A percentile compares a stretch with the other conserved stretches of the same genome.
Conservation (phyloP, 2,329 filamentous ascomycete species). For the Aspergillus calidoustus region DNA sequence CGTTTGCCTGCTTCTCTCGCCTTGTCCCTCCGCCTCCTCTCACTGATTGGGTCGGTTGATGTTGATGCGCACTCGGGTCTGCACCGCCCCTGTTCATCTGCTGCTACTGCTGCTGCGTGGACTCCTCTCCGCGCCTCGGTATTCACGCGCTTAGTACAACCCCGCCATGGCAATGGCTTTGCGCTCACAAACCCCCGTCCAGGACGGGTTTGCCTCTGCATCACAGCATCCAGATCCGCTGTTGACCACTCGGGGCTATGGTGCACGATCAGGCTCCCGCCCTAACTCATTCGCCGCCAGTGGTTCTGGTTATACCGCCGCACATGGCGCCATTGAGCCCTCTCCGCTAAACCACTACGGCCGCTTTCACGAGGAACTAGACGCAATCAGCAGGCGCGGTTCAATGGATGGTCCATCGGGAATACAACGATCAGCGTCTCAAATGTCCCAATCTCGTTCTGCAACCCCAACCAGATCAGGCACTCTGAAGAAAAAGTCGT, state of each 20-base stretch:
- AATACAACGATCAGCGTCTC: slow-evolving; percentile 47
- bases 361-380: slow-evolving; percentile 47
- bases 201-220: slow-evolving; percentile 42
- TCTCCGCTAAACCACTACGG: slow-evolving; percentile 40
- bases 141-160: slow-evolving; percentile 20
- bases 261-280: slow-evolving; percentile 39
- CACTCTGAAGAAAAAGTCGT: slow-evolving; percentile 87
- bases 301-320: slow-evolving; percentile 42
- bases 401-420: slow-evolving; percentile 39
- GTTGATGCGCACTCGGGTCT: slow-evolving; percentile 22
- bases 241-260: slow-evolving; percentile 39
- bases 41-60: slow-evolving; percentile 15
- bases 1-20: slow-evolving; percentile 15
- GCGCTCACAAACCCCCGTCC: slow-evolving; percentile 45
- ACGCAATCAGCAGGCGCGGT: slow-evolving; percentile 39
- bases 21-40: slow-evolving; percentile 14
- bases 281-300: slow-evolving; percentile 47
- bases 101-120: slow-evolving; percentile 13
- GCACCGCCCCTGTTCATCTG: slow-evolving; percentile 23
- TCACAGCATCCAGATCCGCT: slow-evolving; percentile 36
- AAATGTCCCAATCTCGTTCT: slow-evolving; percentile 48
- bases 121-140: slow-evolving; percentile 21
- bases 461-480: slow-evolving; percentile 59
- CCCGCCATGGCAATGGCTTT: slow-evolving; percentile 43
- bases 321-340: slow-evolving; percentile 38